Base-by-base conservation (phyloP, 805 yeast species). In the Tetrapisispora phaffii region DNA sequence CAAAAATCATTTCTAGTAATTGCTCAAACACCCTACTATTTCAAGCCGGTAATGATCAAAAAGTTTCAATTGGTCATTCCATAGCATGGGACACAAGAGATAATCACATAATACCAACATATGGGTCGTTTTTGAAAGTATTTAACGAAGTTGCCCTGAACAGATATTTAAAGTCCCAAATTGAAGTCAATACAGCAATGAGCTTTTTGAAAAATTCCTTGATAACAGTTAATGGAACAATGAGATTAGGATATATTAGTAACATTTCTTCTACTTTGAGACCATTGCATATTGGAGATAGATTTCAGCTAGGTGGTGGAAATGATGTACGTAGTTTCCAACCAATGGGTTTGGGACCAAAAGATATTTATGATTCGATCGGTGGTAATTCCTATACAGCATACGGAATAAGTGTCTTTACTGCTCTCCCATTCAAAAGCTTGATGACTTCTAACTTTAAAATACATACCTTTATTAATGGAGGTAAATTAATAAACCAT, bases 261-360 rank as follows among this genome's bases (percentile, higher is more conserved):
- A 68, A 75, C 44, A 57, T 73, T 22, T 54, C 54, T 20, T 42
- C 51, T 10, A 52, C 44, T 47, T 56, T 49, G 45, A 64, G 44
- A 57, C 81, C 60, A 10, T 49, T 72, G 1, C 89, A 84, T 55
- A 57, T 81, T 26, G 74, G 81, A 58, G 98, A 90, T 62, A 74
- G 85, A 51, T 90, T 89, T 60, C 85, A 80, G 56, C 69, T 85
- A 38, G 95, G 96, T 16, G 96, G 96, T 0, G 75, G 80, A 13
- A 74, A 79, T 44, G 82, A 81, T 44, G 77, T 87, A 24, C 70
- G 83, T 46, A 87, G 89, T 1, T 85, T 83, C 57, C 70, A 75
- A 29, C 67, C 74, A 44, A 81, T 81, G 67, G 77, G 85, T 0
- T 60, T 84, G 31, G 89, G 93, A 13, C 79, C 81, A 1, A 70